phyloP scores from a whole-genome alignment of 352 stramenopile species.

The Phytopythium montanum region DNA sequence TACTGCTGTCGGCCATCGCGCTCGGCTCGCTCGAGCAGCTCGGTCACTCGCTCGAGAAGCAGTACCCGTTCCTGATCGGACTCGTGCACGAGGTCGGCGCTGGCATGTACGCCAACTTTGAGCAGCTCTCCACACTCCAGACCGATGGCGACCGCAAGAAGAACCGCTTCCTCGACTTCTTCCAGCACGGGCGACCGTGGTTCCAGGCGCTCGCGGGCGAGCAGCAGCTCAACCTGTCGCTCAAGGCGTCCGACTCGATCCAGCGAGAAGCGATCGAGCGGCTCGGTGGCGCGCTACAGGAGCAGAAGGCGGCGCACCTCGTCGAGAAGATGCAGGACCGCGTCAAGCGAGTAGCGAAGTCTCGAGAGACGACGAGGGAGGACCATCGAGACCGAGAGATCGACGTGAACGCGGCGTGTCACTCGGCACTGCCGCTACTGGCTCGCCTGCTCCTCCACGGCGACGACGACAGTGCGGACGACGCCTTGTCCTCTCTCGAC shows the following conservation, averaged over 20 bases:
- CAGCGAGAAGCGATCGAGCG: constrained; percentile 25
- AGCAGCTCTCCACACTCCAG: constrained; percentile 15
- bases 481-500: neutral
- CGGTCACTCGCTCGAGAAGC: constrained; percentile 27
- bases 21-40: constrained; percentile 53
- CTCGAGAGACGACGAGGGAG: neutral
- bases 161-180: constrained; percentile 35
- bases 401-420: neutral
- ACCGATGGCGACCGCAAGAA: constrained; percentile 4
- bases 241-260: constrained; percentile 5
- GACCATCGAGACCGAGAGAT: neutral
- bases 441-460: neutral
- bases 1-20: constrained; percentile 46
- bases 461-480: neutral
- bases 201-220: constrained; percentile 32
- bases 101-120: constrained; percentile 41
- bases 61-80: constrained; percentile 46
- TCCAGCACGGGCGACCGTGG: constrained; percentile 47
- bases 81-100: constrained; percentile 34
- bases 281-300: constrained; percentile 39
- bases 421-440: constrained; percentile 1
- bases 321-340: constrained; percentile 20
- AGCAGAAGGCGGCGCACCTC: constrained; percentile 20
- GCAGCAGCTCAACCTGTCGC: constrained; percentile 17
- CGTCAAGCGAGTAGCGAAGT: neutral